Base-by-base conservation (phyloP, 2,329 filamentous ascomycete species). In the Pezicula radicicola region DNA sequence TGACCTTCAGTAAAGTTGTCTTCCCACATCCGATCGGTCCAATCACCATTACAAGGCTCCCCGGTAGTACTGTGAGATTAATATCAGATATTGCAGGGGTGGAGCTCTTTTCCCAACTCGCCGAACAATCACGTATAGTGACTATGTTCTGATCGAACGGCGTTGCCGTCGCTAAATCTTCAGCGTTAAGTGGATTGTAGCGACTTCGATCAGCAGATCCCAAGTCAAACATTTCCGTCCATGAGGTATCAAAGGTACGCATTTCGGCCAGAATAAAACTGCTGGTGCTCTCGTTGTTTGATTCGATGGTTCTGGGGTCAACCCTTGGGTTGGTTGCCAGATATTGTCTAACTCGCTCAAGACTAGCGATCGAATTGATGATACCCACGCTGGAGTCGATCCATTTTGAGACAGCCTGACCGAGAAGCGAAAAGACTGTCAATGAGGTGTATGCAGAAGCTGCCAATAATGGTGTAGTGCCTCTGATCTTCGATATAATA, bases 11-110 rank as follows among this genome's bases (percentile, higher is more conserved):
- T 25, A 58, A 43, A 25, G 51, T 51, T 3, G 51, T 55, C 33
- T 65, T 65, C 18, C 63, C 62, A 21, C 55, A 60, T 6, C 59
- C 62, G 13, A 63, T 55, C 4, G 61, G 62, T 12, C 62, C 63
- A 25, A 60, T 54, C 16, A 64, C 49, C 46, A 61, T 57, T 18
- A 52, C 50, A 13, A 54, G 28, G 18, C 10, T 36, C 8, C 54
- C 54, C 12, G 15, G 18, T 12, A 33, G 39, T 16, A 57, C 21
- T 12, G 28, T 28, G 19, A 57, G 25, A 9, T 46, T 45, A 33
- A 57, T 53, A 33, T 50, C 37, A 27, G 46, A 46, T 28, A 51
- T 36, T 10, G 28, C 42, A 40, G 43, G 16, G 5, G 48, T 21
- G 19, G 42, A 46, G 30, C 39, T 40, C 33, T 19, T 12, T 40